Evolutionary conservation across 345 rosid species (phyloP).

Genomic region (Conringia planisiliqua): DNA sequence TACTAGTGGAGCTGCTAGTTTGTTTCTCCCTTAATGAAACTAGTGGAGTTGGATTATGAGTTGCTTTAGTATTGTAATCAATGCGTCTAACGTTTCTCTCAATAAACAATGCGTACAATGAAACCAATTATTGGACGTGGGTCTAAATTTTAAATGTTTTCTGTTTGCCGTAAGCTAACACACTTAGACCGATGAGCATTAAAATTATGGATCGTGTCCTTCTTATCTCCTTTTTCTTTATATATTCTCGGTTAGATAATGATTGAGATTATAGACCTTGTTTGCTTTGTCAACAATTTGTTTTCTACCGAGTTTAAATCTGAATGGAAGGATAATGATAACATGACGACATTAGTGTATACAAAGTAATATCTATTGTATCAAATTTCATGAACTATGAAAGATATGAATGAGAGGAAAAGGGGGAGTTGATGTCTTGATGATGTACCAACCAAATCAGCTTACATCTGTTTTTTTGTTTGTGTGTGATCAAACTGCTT

Average conservation of each 20-base stretch:
- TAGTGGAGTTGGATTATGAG: neutral
- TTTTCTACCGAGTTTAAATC: neutral
- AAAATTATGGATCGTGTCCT: neutral
- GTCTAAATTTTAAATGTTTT: neutral
- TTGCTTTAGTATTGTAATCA: neutral
- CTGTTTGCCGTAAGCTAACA: neutral
- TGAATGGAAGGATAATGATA: neutral
- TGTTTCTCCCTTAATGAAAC: neutral
- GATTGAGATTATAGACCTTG: neutral
- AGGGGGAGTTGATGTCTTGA: neutral
- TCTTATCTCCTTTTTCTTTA: neutral
- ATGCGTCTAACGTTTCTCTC: neutral
- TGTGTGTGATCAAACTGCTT: neutral
- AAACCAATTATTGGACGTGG: neutral
- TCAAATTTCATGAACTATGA: neutral
- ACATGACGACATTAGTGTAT: too few relatives aligned
- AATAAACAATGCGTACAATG: neutral
- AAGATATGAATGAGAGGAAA: neutral
- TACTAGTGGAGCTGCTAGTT: neutral
- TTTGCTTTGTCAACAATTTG: neutral
- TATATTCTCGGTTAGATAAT: neutral
- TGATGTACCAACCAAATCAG: slow-evolving; percentile 11
- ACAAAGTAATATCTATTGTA: too few relatives aligned
- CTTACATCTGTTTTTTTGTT: neutral
- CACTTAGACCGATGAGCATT: neutral